These are phyloP conservation scores for Aspergillus coremiiformis DNA, from an alignment of 495 filamentous ascomycete genomes.

Conservation along the genomic window DNA sequence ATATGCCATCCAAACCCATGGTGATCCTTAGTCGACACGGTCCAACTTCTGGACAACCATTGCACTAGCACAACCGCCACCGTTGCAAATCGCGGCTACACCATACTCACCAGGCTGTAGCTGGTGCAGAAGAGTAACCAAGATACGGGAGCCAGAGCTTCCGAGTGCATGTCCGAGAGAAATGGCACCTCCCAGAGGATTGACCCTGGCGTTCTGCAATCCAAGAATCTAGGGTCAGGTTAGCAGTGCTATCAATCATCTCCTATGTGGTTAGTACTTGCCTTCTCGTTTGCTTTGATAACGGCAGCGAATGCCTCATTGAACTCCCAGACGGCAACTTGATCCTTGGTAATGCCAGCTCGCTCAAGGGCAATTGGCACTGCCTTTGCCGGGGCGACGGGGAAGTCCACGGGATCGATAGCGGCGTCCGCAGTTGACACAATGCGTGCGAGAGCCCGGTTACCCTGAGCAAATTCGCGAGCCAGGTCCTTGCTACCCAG, in stretches of 20 bases:
- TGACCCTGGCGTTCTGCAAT: constrained; percentile 69
- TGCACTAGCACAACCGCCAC: constrained; percentile 84
- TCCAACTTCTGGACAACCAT: constrained; percentile 88
- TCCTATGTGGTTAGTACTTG: constrained; percentile 23
- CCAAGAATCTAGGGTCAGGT: constrained; percentile 56
- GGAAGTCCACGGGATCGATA: constrained; percentile 91
- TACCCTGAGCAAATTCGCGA: constrained; percentile 61
- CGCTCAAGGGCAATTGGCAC: constrained; percentile 84
- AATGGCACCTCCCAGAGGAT: constrained; percentile 85
- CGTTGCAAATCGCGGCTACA: constrained; percentile 93
- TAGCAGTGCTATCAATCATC: constrained; percentile 7
- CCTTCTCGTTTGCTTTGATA: constrained; percentile 90
- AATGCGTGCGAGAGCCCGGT: constrained; percentile 75
- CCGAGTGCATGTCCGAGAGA: constrained; percentile 90
- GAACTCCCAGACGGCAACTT: constrained; percentile 94
- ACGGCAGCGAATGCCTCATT: constrained; percentile 97
- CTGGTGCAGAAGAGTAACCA: constrained; percentile 84
- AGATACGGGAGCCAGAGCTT: constrained; percentile 86
- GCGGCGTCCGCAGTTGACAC: constrained; percentile 84
- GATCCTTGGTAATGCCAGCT: constrained; percentile 79
- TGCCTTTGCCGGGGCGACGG: constrained; percentile 83
- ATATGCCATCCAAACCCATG: neutral
- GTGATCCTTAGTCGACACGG: constrained; percentile 39
- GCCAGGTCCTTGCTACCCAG: constrained; percentile 70
- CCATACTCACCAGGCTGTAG: constrained; percentile 89